A percentile compares a stretch with the other conserved stretches of the same genome.
These are phyloP conservation scores for Zymoseptoria ardabiliae DNA, from an alignment of 2,329 filamentous ascomycete species.

Conservation along the genomic window DNA sequence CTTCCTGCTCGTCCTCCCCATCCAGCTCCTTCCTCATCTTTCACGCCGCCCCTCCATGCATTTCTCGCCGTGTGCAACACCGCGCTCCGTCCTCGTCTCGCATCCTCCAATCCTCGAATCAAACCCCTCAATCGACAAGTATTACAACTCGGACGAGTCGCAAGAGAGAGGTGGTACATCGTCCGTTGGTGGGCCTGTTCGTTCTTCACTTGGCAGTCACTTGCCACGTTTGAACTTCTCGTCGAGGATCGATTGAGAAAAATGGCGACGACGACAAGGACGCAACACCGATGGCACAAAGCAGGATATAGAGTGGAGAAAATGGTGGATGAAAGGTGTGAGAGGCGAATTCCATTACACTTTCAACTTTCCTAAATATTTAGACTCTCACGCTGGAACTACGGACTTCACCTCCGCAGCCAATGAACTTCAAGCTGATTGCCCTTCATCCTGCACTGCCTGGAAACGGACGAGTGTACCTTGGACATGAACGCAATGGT, in stretches of 20 bases:
- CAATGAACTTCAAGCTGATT: not conserved
- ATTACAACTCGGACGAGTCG: not conserved
- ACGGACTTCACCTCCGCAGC: not conserved
- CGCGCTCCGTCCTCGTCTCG: slow-evolving; percentile 2
- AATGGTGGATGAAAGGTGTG: not conserved
- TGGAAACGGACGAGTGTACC: not conserved
- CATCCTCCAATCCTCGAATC: slow-evolving; percentile 8
- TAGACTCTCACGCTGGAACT: not conserved
- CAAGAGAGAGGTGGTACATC: not conserved
- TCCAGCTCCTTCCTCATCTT: too few species aligned
- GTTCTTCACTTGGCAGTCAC: too few species aligned
- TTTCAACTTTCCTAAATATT: not conserved
- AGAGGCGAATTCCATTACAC: not conserved
- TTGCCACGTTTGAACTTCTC: too few species aligned
- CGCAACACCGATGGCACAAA: not conserved
- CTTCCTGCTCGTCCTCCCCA: too few species aligned
- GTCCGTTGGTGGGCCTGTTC: not conserved
- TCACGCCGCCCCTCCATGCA: not conserved
- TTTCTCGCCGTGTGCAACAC: not conserved
- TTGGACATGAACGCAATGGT: not conserved
- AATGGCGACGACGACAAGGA: too few species aligned
- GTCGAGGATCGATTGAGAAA: too few species aligned
- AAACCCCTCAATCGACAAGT: slow-evolving; percentile 11
- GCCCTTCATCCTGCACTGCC: not conserved
- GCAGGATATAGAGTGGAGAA: not conserved